Evolutionary conservation across 345 rosid genomes (phyloP).

Genomic region (Eucalyptus victrix): DNA sequence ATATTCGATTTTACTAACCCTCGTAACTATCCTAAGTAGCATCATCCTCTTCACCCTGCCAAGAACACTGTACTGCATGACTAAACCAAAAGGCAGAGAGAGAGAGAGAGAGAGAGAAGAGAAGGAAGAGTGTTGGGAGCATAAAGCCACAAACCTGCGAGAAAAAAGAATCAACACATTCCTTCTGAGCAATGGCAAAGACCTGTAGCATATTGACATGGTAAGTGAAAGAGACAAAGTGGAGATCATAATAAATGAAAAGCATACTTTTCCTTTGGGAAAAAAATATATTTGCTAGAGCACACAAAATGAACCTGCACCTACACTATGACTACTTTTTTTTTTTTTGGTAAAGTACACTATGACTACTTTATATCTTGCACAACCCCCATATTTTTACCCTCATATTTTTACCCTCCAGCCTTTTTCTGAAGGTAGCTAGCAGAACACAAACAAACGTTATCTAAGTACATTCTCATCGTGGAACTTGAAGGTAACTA

Average conservation of each 20-base stretch:
- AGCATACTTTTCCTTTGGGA: not conserved
- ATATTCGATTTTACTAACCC: not conserved
- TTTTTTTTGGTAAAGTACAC: no score
- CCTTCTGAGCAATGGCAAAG: conserved; percentile 83
- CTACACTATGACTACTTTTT: not conserved
- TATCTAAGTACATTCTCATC: not conserved
- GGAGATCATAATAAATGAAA: not conserved
- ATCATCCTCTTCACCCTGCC: not conserved
- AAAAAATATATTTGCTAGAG: not conserved
- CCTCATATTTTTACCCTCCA: not conserved
- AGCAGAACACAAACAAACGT: not conserved
- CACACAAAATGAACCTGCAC: not conserved
- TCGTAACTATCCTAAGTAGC: not conserved
- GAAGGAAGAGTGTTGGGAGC: not conserved
- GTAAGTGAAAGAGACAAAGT: not conserved
- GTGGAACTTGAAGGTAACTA: not conserved
- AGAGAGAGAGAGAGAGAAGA: not conserved
- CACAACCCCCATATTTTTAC: not conserved
- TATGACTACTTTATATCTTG: not conserved
- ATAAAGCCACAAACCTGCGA: conserved; percentile 56
- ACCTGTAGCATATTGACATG: conserved; percentile 34
- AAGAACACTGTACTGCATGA: not conserved
- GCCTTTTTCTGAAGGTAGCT: not conserved
- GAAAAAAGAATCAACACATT: conserved; percentile 82
- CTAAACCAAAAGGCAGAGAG: not conserved